Evolutionary conservation across 2,329 filamentous ascomycete genomes (phyloP).

Genomic region (Parasarocladium wereldwijsianum): DNA sequence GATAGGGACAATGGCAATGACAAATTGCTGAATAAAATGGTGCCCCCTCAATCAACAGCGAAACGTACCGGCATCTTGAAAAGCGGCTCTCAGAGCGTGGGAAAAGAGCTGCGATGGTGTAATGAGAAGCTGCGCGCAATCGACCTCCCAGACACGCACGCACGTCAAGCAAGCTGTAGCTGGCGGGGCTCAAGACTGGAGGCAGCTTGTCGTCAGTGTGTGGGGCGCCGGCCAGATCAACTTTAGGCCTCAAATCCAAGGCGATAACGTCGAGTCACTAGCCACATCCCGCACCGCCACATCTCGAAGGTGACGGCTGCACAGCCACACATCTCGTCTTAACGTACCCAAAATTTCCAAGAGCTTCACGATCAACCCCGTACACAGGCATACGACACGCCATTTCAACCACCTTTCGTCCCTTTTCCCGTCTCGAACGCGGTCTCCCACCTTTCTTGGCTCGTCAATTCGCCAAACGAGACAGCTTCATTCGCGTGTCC

Average conservation of each 20-base stretch:
- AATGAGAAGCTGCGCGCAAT: conserved; percentile 6
- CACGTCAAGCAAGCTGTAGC: conserved; percentile 10
- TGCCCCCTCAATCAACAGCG: not conserved
- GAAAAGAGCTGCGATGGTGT: conserved; percentile 9
- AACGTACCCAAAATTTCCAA: conserved; percentile 11
- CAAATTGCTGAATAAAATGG: conserved; percentile 4
- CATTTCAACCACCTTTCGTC: too few relatives aligned
- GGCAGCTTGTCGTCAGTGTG: conserved; percentile 18
- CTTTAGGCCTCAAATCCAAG: conserved; percentile 11
- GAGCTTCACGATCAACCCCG: too few relatives aligned
- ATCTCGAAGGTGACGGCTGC: too few relatives aligned
- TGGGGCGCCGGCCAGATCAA: conserved; percentile 12
- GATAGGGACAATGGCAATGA: conserved; percentile 3
- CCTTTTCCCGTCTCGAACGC: too few relatives aligned
- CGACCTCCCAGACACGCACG: conserved; percentile 3
- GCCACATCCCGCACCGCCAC: too few relatives aligned
- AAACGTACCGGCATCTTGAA: conserved; percentile 32
- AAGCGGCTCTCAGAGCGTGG: conserved; percentile 10
- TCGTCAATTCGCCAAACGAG: conserved; percentile 12
- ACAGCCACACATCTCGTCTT: too few relatives aligned
- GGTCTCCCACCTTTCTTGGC: too few relatives aligned
- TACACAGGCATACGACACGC: too few relatives aligned
- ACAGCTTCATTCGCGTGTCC: conserved; percentile 6
- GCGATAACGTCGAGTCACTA: too few relatives aligned
- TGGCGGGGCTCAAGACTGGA: conserved; percentile 14